Evolutionary conservation across 1,284 basidiomycete genomes (phyloP).

Genomic region (Fomitopsis schrenkii): DNA sequence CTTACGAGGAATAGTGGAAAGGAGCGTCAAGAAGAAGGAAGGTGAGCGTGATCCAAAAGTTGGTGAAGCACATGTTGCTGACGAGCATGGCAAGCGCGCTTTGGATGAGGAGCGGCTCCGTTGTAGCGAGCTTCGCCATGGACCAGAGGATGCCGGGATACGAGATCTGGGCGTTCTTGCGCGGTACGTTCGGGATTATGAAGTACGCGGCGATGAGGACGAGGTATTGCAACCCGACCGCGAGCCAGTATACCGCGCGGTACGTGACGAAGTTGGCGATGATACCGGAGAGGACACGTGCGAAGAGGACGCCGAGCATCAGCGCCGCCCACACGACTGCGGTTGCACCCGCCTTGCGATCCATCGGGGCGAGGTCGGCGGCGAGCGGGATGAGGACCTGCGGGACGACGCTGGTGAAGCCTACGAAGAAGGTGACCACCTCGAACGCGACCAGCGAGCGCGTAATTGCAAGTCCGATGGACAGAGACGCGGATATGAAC

Average conservation of each 20-base stretch:
- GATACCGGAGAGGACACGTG: conserved; percentile 44
- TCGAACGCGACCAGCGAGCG: conserved; percentile 38
- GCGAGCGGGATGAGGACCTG: conserved; percentile 48
- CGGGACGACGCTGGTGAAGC: conserved; percentile 38
- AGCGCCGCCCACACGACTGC: conserved; percentile 48
- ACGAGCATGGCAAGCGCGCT: conserved; percentile 38
- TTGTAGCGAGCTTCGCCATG: conserved; percentile 43
- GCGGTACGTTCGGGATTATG: conserved; percentile 47
- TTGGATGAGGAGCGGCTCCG: conserved; percentile 49
- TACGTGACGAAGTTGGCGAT: conserved; percentile 42
- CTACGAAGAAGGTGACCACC: conserved; percentile 44
- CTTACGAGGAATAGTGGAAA: conserved; percentile 40
- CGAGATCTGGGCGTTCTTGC: conserved; percentile 36
- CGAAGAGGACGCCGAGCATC: conserved; percentile 46
- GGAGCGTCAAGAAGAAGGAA: conserved; percentile 47
- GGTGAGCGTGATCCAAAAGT: conserved; percentile 47
- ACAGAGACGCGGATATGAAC: conserved; percentile 32
- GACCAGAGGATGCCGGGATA: conserved; percentile 43
- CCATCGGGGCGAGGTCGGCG: conserved; percentile 47
- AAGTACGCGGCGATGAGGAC: conserved; percentile 37
- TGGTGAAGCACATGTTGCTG: conserved; percentile 35
- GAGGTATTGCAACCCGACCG: conserved; percentile 34
- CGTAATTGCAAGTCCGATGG: conserved; percentile 45
- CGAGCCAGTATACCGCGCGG: conserved; percentile 45
- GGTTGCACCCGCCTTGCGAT: conserved; percentile 43